Conservation (phyloP, 1,284 basidiomycete genomes). For the Pyrrhoderma lamaoense region DNA sequence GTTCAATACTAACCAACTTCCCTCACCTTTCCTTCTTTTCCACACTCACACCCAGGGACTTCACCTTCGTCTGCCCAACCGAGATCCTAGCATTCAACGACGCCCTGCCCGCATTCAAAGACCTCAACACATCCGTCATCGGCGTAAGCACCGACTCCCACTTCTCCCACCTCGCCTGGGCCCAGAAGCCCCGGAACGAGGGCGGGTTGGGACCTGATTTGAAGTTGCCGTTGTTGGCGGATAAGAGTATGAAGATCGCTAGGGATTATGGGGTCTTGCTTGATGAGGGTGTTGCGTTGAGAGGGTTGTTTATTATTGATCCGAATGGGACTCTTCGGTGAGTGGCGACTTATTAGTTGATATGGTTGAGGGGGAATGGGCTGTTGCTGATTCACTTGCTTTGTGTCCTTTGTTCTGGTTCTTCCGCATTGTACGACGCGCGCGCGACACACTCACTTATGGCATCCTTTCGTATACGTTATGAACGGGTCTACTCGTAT, state of each 20-base stretch:
- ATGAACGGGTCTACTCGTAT: no score
- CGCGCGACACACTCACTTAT: no score
- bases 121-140: constrained; percentile 68
- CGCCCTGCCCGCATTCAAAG: constrained; percentile 65
- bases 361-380: not conserved
- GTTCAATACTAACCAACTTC: not conserved
- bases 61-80: constrained; percentile 87
- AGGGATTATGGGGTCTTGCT: constrained; percentile 80
- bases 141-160: constrained; percentile 86
- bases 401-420: no score
- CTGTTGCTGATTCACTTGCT: no score
- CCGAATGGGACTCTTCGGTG: constrained; percentile 75
- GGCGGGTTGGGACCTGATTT: constrained; percentile 86
- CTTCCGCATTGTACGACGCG: no score
- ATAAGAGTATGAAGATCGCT: constrained; percentile 61
- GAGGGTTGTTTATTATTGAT: constrained; percentile 86
- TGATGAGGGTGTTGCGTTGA: constrained; percentile 78
- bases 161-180: constrained; percentile 85
- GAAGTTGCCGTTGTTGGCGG: constrained; percentile 71
- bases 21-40: not conserved
- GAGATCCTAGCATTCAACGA: constrained; percentile 92
- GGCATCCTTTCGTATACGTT: no score
- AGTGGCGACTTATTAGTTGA: constrained; percentile 19
- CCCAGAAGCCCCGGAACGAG: constrained; percentile 68
- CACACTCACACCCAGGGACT: constrained; percentile 42